phyloP scores from a whole-genome alignment of 345 rosid species.

The Nephelium lappaceum region DNA sequence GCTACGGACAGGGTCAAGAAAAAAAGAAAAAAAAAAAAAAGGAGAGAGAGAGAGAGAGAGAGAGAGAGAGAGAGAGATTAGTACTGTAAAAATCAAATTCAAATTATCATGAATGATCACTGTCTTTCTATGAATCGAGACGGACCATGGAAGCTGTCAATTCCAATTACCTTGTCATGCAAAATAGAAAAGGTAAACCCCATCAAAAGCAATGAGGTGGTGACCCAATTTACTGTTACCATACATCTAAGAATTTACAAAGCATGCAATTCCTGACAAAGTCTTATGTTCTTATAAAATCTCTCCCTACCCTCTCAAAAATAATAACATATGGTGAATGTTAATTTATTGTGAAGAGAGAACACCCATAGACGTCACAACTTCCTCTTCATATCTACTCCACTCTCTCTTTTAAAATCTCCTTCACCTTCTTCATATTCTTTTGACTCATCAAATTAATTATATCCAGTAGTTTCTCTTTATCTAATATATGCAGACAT shows the following conservation, averaged over 20 bases:
- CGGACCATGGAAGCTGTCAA: background rate
- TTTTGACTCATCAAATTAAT: background rate
- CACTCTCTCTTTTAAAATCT: slow-evolving; percentile 32
- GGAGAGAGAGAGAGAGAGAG: background rate
- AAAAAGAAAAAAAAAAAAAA: too few species aligned
- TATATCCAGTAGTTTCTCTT: background rate
- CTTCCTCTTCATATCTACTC: slow-evolving; percentile 47
- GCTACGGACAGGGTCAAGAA: background rate
- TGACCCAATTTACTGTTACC: slow-evolving; percentile 20
- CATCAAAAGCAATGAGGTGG: slow-evolving; percentile 16
- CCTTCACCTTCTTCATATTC: slow-evolving; percentile 18
- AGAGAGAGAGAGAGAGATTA: background rate
- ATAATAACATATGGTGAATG: slow-evolving; percentile 10
- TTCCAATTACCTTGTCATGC: background rate
- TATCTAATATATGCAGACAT: background rate
- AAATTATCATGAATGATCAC: background rate
- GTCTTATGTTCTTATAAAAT: slow-evolving; percentile 21
- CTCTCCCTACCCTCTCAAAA: background rate
- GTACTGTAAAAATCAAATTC: slow-evolving; percentile 1
- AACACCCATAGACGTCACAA: slow-evolving; percentile 32
- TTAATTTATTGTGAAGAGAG: slow-evolving; percentile 26
- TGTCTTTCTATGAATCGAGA: background rate
- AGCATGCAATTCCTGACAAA: slow-evolving; percentile 25
- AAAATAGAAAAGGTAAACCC: background rate
- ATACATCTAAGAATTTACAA: slow-evolving; percentile 20